Evolutionary conservation across 2,329 filamentous ascomycete genomes (phyloP).

Genomic region (Penicillium sp.): DNA sequence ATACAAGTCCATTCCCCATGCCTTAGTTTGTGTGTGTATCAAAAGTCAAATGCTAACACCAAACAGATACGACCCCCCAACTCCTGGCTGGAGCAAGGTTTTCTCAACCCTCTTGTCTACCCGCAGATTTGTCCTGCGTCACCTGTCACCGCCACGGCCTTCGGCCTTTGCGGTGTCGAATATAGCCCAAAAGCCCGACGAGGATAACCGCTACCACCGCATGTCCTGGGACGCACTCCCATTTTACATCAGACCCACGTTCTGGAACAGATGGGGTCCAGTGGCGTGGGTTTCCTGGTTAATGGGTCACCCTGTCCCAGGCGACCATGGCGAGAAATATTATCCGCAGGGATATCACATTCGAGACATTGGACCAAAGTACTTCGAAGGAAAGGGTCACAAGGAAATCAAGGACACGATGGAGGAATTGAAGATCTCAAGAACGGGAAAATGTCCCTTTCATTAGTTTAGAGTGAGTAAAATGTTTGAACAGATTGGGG

Average conservation of each 20-base stretch:
- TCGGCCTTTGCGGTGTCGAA: too few relatives aligned
- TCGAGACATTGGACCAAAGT: not conserved
- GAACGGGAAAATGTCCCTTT: too few relatives aligned
- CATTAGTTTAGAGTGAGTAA: too few relatives aligned
- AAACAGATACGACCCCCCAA: not conserved
- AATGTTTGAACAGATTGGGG: too few relatives aligned
- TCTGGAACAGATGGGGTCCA: not conserved
- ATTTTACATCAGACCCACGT: not conserved
- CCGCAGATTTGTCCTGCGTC: not conserved
- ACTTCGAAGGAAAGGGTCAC: not conserved
- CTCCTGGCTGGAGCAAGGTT: not conserved
- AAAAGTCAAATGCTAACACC: too few relatives aligned
- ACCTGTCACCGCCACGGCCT: too few relatives aligned
- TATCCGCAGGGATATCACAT: not conserved
- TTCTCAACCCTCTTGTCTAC: not conserved
- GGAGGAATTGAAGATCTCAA: constrained; percentile 34
- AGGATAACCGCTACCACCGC: too few relatives aligned
- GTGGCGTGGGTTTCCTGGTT: not conserved
- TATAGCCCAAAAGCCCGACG: too few relatives aligned
- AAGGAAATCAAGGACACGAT: not conserved
- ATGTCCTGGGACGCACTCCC: not conserved
- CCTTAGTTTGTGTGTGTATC: too few relatives aligned
- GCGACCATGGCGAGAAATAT: not conserved
- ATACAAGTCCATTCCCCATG: too few relatives aligned
- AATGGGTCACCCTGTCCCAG: not conserved